Base-by-base conservation (phyloP, 2,329 filamentous ascomycete species). In the Trichoderma sp. region DNA sequence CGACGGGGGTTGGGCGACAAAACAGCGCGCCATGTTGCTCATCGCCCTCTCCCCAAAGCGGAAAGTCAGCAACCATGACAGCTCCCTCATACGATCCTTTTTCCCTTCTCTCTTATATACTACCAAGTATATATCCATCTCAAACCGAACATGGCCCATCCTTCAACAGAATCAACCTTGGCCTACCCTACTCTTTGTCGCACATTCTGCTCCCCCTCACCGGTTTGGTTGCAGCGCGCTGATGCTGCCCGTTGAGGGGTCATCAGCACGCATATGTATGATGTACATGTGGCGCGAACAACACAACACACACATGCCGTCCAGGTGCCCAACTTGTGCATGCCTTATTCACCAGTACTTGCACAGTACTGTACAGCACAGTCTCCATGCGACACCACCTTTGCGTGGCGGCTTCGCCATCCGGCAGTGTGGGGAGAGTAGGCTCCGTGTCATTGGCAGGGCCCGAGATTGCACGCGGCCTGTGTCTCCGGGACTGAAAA, bases 231-330 rank as follows among this genome's bases (percentile, higher is more conserved):
- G 54, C 64, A 59, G 39, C 34, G 64, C 34, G 39, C 37, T 53
- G 54, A 59, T 52, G 64, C 64, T 67, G 53, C 64, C 64, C 54
- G 42, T 25, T 59, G 64, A 59, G 54, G 64, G 64, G 64, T 32
- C 29, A 58, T 59, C 64, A 61, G 56, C 56, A 25, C 56, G 64
- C 64, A 67, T 60, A 67, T 67, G 57, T 67, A 67, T 8, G 39
- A 48, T 48, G 42, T 19, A 10, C 42, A 60, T 58, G 56, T 67
- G 58, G 64, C 35, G 50, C 25, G 54, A 42, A 67, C 64, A 67
- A 63, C 65, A 48, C 66, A 54, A 54, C 54, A 68, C n/a, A 54
- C n/a, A n/a, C n/a, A n/a, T n/a, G n/a, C n/a, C n/a, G n/a, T n/a
- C n/a, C n/a, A n/a, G n/a, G n/a, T n/a, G n/a, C 52, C 42, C 42